Conservation (phyloP, 2,329 filamentous ascomycete genomes). For the Sporothrix curviconia region DNA sequence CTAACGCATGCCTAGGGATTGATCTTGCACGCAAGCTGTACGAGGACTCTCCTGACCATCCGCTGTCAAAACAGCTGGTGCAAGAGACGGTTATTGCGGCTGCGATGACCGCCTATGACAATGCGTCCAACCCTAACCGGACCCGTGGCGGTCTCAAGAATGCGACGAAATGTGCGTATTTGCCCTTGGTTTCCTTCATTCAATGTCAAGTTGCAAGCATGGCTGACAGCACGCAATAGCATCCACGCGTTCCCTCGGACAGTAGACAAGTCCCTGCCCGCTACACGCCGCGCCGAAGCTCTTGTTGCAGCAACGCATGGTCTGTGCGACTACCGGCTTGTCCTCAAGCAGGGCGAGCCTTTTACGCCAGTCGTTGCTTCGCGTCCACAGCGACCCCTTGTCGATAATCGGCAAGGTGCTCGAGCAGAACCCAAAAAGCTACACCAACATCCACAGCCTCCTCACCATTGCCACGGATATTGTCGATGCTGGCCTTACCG, state of each 20-base stretch:
- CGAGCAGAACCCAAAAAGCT: constrained; percentile 67
- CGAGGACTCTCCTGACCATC: constrained; percentile 42
- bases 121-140: constrained; percentile 73
- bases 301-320: constrained; percentile 67
- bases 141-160: constrained; percentile 69
- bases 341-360: constrained; percentile 70
- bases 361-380: constrained; percentile 71
- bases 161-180: constrained; percentile 65
- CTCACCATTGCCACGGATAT: constrained; percentile 63
- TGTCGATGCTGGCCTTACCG: constrained; percentile 51
- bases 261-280: constrained; percentile 45
- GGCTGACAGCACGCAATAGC: constrained; percentile 32
- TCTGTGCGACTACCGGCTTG: constrained; percentile 69
- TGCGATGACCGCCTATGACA: constrained; percentile 68
- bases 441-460: constrained; percentile 68
- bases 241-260: constrained; percentile 57
- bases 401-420: constrained; percentile 66
- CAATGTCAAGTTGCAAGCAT: not conserved
- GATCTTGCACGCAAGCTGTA: constrained; percentile 57
- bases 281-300: constrained; percentile 51
- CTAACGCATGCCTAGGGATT: constrained; percentile 42
- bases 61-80: constrained; percentile 44
- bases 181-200: not conserved
- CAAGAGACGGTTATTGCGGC: constrained; percentile 56
- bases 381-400: constrained; percentile 70